These are phyloP conservation scores for Mortierella sp. DNA, from an alignment of 371 early-diverging fungal genomes.

Conservation along the genomic window DNA sequence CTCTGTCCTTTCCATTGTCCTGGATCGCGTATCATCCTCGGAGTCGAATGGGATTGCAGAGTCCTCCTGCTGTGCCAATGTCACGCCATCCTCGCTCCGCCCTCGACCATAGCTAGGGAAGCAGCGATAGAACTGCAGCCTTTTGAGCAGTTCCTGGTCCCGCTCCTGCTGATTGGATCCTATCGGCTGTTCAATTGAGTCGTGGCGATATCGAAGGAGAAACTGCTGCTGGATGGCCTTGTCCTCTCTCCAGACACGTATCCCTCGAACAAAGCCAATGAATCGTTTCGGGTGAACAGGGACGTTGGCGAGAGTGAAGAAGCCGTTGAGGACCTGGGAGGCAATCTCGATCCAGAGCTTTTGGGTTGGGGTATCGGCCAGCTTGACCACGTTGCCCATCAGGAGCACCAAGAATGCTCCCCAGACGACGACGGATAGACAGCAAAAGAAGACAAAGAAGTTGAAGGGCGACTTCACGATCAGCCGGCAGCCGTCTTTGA, in stretches of 20 bases:
- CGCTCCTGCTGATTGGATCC: conserved; percentile 1
- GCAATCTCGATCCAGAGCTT: conserved; percentile 57
- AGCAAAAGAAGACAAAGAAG: conserved; percentile 53
- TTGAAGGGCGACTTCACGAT: conserved; percentile 51
- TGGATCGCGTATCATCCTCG: background rate
- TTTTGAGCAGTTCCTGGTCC: conserved; percentile 26
- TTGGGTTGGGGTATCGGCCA: conserved; percentile 28
- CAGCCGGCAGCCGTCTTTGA: conserved; percentile 42
- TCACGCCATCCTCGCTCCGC: background rate
- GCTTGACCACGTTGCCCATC: conserved; percentile 37
- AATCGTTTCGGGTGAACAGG: conserved; percentile 53
- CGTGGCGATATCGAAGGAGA: conserved; percentile 9
- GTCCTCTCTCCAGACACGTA: conserved; percentile 31
- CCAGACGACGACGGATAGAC: conserved; percentile 52
- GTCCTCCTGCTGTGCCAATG: background rate
- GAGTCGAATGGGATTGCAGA: background rate
- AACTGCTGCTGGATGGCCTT: conserved; percentile 24
- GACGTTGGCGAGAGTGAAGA: conserved; percentile 52
- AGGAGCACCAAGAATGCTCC: conserved; percentile 50
- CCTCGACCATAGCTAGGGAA: conserved; percentile 45
- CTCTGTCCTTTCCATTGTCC: background rate
- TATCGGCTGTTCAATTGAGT: background rate
- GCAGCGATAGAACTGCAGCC: conserved; percentile 44
- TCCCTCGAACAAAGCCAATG: conserved; percentile 36
- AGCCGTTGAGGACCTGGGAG: conserved; percentile 49